Conservation (phyloP, 2,329 filamentous ascomycete genomes). For the Colletotrichum agaves region DNA sequence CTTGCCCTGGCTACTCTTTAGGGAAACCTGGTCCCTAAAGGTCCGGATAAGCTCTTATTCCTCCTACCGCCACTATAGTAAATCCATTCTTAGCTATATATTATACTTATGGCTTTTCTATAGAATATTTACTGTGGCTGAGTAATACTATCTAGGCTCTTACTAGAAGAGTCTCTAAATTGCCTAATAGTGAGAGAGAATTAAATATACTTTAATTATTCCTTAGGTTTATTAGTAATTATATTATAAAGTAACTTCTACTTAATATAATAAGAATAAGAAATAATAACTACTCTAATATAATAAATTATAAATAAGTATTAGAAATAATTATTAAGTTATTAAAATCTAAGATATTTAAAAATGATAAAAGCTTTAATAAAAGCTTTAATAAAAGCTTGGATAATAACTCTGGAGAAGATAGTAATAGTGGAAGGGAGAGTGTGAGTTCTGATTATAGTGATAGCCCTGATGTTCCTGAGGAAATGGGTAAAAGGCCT, state of each 20-base stretch:
- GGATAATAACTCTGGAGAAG: not conserved
- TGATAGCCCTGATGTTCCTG: not conserved
- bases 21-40: not conserved
- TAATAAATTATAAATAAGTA: too few species aligned
- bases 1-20: not conserved
- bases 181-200: not conserved
- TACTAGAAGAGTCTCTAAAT: not conserved
- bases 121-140: not conserved
- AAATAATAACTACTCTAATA: not conserved
- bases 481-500: not conserved
- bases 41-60: not conserved
- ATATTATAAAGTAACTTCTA: constrained; percentile 10
- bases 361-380: too few species aligned
- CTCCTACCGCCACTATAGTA: not conserved
- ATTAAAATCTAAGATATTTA: not conserved
- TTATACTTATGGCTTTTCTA: constrained; percentile 14
- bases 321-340: not conserved
- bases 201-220: constrained; percentile 4
- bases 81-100: not conserved
- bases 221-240: constrained; percentile 6
- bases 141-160: constrained; percentile 1
- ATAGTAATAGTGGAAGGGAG: not conserved
- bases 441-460: not conserved
- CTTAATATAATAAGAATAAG: not conserved
- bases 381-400: too few species aligned